Evolutionary conservation across 2,329 filamentous ascomycete genomes (phyloP), one percentile per base, ranked within the genome.

Genomic region (Trichocomaceae sp.): DNA sequence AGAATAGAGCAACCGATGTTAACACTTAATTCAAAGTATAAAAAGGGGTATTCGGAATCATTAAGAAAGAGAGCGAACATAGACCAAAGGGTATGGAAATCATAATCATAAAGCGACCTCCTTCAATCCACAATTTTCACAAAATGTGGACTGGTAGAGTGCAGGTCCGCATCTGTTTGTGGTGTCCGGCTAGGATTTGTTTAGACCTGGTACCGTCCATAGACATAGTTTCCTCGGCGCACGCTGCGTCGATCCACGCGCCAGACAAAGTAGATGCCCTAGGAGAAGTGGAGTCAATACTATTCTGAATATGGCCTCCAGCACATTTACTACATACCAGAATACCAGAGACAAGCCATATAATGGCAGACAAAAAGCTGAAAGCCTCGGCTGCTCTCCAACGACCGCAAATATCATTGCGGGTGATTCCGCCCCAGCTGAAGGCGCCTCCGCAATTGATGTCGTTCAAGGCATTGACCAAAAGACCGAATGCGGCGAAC

Each of bases 351-450:
- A 76, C 80, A 41, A 90, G 78, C 86, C 86, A 90, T 64, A 84
- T 76, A 60, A 87, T 77, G 54, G 85, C 85, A 2, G 83, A 85
- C 53, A 90, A 70, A 72, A 90, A 90, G 48, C 78, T 74, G 64
- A 90, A 90, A 4, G 86, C 86, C 62, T 88, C 80, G 58, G 82
- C 77, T 41, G 87, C 82, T 72, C 86, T 88, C 80, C 82, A 87
- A 62, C 83, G 80, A 56, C 81, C 77, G 69, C 87, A 92, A n/a
- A 69, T 67, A 46, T 78, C 72, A 59, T 75, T 72, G 47, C 66
- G 56, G 17, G 65, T 66, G 56, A 88, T 74, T 50, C 77, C 76
- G 57, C 67, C 66, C 84, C 85, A 88, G 66, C 81, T 63, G 66
- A 84, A 87, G 58, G 81, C 69, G 59, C 73, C 69, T 35, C 82